Conservation (phyloP, 2,329 filamentous ascomycete genomes). For the Exserohilum rostratum region DNA sequence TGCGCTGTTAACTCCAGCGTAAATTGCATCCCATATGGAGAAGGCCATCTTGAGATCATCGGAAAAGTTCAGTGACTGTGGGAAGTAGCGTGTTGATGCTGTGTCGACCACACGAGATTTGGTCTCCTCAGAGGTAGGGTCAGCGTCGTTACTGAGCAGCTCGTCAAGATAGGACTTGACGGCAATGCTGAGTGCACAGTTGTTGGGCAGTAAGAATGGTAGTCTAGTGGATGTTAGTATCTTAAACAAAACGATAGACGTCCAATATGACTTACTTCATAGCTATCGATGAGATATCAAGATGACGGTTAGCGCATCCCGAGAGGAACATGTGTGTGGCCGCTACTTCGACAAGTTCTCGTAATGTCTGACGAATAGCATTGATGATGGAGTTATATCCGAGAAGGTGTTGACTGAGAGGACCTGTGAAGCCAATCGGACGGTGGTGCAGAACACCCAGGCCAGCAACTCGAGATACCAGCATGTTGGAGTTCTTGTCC, state of each 20-base stretch:
- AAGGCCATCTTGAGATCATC: slow-evolving; percentile 66
- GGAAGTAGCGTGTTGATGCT: slow-evolving; percentile 64
- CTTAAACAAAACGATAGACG: slow-evolving; percentile 31
- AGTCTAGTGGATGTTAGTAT: slow-evolving; percentile 48
- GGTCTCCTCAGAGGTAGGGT: slow-evolving; percentile 59
- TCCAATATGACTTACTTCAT: slow-evolving; percentile 65
- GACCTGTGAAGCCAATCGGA: slow-evolving; percentile 89
- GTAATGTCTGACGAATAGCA: slow-evolving; percentile 76
- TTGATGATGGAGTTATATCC: slow-evolving; percentile 84
- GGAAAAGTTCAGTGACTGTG: slow-evolving; percentile 63
- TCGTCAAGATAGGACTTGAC: slow-evolving; percentile 82
- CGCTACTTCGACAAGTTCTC: slow-evolving; percentile 84
- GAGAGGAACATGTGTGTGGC: slow-evolving; percentile 80
- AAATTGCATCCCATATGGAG: slow-evolving; percentile 69
- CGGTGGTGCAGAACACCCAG: slow-evolving; percentile 82
- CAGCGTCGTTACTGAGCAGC: slow-evolving; percentile 61
- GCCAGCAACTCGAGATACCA: slow-evolving; percentile 86
- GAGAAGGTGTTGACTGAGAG: slow-evolving; percentile 86
- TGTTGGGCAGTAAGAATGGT: slow-evolving; percentile 72
- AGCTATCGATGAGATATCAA: slow-evolving; percentile 66
- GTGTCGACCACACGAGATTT: slow-evolving; percentile 59
- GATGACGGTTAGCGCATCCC: slow-evolving; percentile 74
- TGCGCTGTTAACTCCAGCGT: slow-evolving; percentile 62
- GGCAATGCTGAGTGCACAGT: slow-evolving; percentile 78
- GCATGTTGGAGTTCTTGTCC: slow-evolving; percentile 76